These are phyloP conservation scores for Yarrowia sp. DNA, from an alignment of 805 yeast species.

Conservation along the genomic window DNA sequence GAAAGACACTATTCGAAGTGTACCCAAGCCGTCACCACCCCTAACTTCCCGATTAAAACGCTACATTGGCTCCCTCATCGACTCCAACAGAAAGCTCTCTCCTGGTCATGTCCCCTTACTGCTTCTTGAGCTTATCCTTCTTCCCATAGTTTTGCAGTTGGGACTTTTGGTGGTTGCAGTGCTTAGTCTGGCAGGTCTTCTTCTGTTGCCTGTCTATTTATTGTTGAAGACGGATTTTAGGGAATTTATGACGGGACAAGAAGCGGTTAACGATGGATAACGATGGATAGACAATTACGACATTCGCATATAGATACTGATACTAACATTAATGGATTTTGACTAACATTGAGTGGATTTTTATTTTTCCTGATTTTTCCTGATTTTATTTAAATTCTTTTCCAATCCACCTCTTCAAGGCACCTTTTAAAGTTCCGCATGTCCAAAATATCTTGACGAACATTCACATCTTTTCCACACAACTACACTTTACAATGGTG, in stretches of 20 bases:
- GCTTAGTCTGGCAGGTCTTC: not conserved
- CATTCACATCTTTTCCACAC: slow-evolving; percentile 24
- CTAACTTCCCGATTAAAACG: not conserved
- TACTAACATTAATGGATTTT: slow-evolving; percentile 1
- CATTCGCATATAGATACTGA: slow-evolving; percentile 24
- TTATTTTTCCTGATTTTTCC: too few relatives aligned
- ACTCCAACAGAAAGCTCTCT: not conserved
- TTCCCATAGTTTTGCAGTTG: slow-evolving; percentile 28
- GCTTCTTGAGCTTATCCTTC: slow-evolving; percentile 24
- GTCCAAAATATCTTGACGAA: slow-evolving; percentile 30
- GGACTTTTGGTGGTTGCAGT: slow-evolving; percentile 17
- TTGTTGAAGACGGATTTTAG: not conserved
- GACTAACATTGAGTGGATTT: too few relatives aligned
- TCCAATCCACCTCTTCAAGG: not conserved
- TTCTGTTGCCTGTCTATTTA: slow-evolving; percentile 1
- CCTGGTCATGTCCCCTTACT: not conserved
- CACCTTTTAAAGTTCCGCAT: slow-evolving; percentile 10
- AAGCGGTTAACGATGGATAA: too few relatives aligned
- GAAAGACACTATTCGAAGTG: too few relatives aligned
- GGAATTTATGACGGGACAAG: not conserved
- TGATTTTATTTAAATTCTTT: not conserved
- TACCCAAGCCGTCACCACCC: too few relatives aligned
- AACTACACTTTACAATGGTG: slow-evolving; percentile 29
- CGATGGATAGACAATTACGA: too few relatives aligned
- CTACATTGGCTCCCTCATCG: not conserved